phyloP scores from a whole-genome alignment of 116 monocot genomes.

The Cymodocea nodosa region DNA sequence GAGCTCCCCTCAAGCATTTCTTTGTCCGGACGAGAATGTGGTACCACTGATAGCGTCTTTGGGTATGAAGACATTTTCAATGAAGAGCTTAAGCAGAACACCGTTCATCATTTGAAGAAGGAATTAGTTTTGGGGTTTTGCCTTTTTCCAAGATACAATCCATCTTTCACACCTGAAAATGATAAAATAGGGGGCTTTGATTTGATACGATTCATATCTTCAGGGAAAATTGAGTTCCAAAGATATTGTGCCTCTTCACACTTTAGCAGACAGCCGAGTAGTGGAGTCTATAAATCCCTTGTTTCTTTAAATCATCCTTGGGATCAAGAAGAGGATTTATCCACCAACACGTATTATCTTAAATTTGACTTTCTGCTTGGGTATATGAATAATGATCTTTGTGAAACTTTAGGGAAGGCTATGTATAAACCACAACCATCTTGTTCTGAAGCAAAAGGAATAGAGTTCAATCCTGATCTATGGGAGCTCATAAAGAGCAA shows the following conservation, averaged over 20 bases:
- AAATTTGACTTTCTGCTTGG: conserved; percentile 35
- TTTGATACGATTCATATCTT: conserved; percentile 51
- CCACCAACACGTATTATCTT: conserved; percentile 7
- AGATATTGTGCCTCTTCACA: conserved; percentile 24
- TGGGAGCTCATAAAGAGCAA: conserved; percentile 8
- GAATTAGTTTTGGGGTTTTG: conserved; percentile 51
- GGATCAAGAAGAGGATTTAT: conserved; percentile 8
- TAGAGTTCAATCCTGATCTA: neutral
- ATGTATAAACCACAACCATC: conserved; percentile 4
- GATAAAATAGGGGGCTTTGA: conserved; percentile 27
- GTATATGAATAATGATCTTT: conserved; percentile 45
- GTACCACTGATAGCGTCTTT: conserved; percentile 15
- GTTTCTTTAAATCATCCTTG: conserved; percentile 3
- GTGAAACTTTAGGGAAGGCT: conserved; percentile 10
- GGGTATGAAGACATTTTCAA: conserved; percentile 21
- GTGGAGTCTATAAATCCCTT: neutral
- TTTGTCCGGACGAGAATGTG: conserved; percentile 24
- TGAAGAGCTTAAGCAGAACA: conserved; percentile 5
- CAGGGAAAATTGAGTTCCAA: conserved; percentile 79
- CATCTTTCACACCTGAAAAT: conserved; percentile 5
- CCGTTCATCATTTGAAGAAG: conserved; percentile 15
- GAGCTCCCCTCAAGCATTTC: conserved; percentile 58
- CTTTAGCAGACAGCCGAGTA: neutral
- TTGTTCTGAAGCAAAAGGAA: conserved; percentile 1
- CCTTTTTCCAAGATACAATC: conserved; percentile 25